Percentiles rank a stretch among this genome's conserved stretches.
Evolutionary conservation across 192 early-diverging fungal genomes (phyloP).

Genomic region (Dispira simplex): DNA sequence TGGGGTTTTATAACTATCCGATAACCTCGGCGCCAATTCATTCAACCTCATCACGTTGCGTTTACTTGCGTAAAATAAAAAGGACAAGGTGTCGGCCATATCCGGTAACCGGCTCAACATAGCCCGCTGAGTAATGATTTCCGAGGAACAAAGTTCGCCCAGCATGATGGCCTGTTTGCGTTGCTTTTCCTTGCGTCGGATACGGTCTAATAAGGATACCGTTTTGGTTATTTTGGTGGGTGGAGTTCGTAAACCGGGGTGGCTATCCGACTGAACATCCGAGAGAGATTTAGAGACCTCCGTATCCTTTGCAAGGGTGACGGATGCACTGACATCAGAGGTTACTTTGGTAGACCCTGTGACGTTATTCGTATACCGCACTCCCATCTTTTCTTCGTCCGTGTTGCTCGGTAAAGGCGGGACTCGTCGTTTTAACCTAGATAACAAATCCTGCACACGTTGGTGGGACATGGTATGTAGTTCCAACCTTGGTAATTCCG

Average conservation of each 20-base stretch:
- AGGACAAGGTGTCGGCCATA: conserved; percentile 23
- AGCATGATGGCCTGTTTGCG: conserved; percentile 13
- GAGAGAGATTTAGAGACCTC: too few species aligned
- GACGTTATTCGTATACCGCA: too few species aligned
- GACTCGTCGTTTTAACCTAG: neutral
- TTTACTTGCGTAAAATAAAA: conserved; percentile 25
- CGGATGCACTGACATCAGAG: too few species aligned
- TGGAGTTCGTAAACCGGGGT: too few species aligned
- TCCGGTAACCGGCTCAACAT: conserved; percentile 25
- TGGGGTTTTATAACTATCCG: conserved; percentile 12
- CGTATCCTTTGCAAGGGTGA: too few species aligned
- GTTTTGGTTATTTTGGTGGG: neutral
- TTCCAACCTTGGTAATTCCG: conserved; percentile 5
- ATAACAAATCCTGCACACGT: conserved; percentile 7
- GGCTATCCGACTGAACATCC: too few species aligned
- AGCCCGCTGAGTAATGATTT: conserved; percentile 16
- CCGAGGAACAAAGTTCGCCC: neutral
- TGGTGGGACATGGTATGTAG: conserved; percentile 9
- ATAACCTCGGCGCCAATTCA: conserved; percentile 23
- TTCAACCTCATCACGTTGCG: conserved; percentile 18
- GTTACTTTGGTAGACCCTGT: too few species aligned
- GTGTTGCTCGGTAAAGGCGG: too few species aligned
- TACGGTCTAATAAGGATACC: conserved; percentile 23
- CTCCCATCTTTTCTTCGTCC: too few species aligned
- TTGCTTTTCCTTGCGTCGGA: conserved; percentile 27